Evolutionary conservation across 768 basidiomycete genomes (phyloP), one percentile per base, ranked within the genome.

Genomic region (Strobilomyces dryophilus): DNA sequence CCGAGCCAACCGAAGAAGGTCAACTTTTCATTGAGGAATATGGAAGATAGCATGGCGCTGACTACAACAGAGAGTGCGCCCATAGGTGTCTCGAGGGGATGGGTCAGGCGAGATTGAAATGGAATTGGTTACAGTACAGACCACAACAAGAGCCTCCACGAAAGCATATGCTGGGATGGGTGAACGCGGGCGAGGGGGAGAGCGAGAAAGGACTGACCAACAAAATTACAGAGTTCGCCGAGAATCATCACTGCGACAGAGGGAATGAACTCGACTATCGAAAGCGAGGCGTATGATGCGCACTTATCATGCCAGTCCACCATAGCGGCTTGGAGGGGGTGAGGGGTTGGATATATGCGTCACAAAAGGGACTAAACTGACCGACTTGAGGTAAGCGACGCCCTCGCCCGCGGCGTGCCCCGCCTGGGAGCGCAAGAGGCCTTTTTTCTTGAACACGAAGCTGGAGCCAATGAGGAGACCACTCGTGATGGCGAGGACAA

Each of bases 371-470:
- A 32, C 44, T 35, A 47, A 43, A 76, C 88, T 69, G 69, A 92
- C 89, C 66, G 89, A 92, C 74, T 95, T 98, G 66, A 98, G 82
- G 74, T 98, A 99, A 12, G 82, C 92, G 54, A 95, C 92, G 29
- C 95, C 95, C 66, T 91, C 88, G 51, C 89, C 89, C 4, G 85
- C 81, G 37, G 72, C 69, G 54, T 87, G 85, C 59, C 89, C 92
- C 54, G 88, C 87, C 75, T 90, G 89, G 67, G 85, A 83, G 69
- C 83, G 78, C 49, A 92, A 66, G 18, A 92, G 75, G 9, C 90
- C 95, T 66, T 92, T 97, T 81, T 99, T 99, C 83, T 99, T 99
- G 76, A 99, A 87, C 3, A 98, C 95, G 70, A 98, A 98, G 61
- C 85, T 88, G 37, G 81, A 80, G 5, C 95, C 97, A 55, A 98